Base-by-base conservation (phyloP, 495 filamentous ascomycete species). In the Penicillium robsamsonii region DNA sequence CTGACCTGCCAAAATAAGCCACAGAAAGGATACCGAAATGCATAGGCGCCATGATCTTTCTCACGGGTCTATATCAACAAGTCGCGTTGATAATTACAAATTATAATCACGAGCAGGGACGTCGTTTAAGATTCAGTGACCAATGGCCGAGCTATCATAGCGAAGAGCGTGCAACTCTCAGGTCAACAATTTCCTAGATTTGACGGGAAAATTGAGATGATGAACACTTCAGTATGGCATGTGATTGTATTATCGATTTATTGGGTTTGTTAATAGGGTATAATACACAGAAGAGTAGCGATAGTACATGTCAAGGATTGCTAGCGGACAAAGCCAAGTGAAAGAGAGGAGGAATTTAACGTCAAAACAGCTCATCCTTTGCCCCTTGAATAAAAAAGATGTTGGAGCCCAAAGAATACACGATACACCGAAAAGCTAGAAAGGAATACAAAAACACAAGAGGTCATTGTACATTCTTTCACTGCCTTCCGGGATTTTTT, bases 261-360 rank as follows among this genome's bases (percentile, higher is more conserved):
- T 8, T 7, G 15, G 7, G 6, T 17, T n/a, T 38, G n/a, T 17
- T 17, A 17, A n/a, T 38, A 38, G 35, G 42, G 33, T 58, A 58
- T 58, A 53, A 33, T 53, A 58, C 56, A 58, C 10, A 41, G 24
- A 63, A 46, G 54, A 62, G 59, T 46, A 45, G 55, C 22, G 55
- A 55, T 24, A 17, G 29, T 20, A 53, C 11, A 31, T 29, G 5
- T 53, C 24, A 29, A 53, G 31, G 44, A 15, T 40, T 22, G 33
- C 45, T 8, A 24, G 12, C 11, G 48, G 33, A 56, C 25, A 53
- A 30, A 37, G 22, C 10, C 17, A 42, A 20, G 9, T 15, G 12
- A 38, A 38, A 38, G 30, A 27, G 48, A 15, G 47, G 12, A 50
- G 22, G 22, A 22, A 1, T 50, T 17, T 4, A 17, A 37, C 12